These are phyloP conservation scores for Oemleria cerasiformis DNA, from an alignment of 306 rosid genomes.

Conservation along the genomic window DNA sequence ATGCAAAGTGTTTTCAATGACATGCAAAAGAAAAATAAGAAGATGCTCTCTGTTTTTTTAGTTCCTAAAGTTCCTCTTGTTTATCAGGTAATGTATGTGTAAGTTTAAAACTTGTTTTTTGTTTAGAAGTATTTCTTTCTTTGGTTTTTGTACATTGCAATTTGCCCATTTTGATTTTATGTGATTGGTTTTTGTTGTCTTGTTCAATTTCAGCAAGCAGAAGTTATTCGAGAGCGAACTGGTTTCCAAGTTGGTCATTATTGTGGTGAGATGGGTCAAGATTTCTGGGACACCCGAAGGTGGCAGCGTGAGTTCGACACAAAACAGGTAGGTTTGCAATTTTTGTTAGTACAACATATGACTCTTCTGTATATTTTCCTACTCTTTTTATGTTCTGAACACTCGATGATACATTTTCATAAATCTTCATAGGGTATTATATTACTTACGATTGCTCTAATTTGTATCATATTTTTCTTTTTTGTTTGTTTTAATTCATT, in stretches of 20 bases:
- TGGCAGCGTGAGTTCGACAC: constrained; percentile 93
- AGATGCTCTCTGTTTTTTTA: constrained; percentile 85
- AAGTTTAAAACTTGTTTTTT: constrained; percentile 1
- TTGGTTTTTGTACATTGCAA: constrained; percentile 3
- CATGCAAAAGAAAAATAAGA: constrained; percentile 60
- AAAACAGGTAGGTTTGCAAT: constrained; percentile 59
- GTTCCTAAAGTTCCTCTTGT: constrained; percentile 99
- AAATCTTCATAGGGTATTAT: not conserved
- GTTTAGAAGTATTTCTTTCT: constrained; percentile 2
- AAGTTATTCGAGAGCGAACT: constrained; percentile 93
- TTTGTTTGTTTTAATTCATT: not conserved
- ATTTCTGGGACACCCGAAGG: constrained; percentile 96
- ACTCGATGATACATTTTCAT: not conserved
- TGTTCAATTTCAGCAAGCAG: constrained; percentile 83
- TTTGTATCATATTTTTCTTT: not conserved
- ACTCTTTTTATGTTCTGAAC: not conserved
- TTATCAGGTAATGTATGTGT: constrained; percentile 61
- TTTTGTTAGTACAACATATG: constrained; percentile 17
- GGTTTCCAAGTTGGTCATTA: constrained; percentile 95
- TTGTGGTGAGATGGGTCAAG: constrained; percentile 99
- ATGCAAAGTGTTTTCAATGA: constrained; percentile 63
- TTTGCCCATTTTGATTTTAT: not conserved
- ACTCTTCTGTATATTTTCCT: not conserved
- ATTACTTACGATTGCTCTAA: not conserved
- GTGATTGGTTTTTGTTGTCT: constrained; percentile 16